Evolutionary conservation across 1,284 basidiomycete species (phyloP), one percentile per base, ranked within the genome.

Genomic region (Trichosporon coremiiforme): DNA sequence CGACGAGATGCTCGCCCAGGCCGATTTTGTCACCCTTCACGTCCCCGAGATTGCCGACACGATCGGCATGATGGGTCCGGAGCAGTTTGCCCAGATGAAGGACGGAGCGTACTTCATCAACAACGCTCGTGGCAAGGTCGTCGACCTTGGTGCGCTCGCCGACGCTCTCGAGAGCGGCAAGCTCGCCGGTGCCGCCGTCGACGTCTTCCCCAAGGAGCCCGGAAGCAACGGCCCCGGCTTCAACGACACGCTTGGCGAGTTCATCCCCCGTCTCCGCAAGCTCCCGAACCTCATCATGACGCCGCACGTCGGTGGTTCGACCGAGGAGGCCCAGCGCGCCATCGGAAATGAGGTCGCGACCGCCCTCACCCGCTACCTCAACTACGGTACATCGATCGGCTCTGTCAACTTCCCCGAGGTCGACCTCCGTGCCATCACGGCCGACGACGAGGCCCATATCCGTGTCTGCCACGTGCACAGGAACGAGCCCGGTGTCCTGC

Each of bases 331-430:
- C 3, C 97, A 99, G 84, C 88, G 90, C 65, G 94, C 96, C 88
- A 99, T 99, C 75, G 97, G 97, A 36, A 90, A 93, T 74, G 97
- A 99, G 84, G 97, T 99, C 57, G 90, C 93, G 13, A 87, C 88
- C 55, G 90, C 95, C 2, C 85, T 99, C 66, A 87, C 88, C 41
- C 90, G 95, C 71, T 99, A 98, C 85, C 90, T 99, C 81, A 93
- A 91, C 85, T 94, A 90, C 81, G 97, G 97, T 68, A 91, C 93
- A 20, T 92, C 93, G 6, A 77, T 95, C 67, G 94, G 95, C 64
- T 90, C 94, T 0, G 96, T 99, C 87, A 98, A 99, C 87, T 98
- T 99, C 89, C 96, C 96, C 71, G 97, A 99, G 85, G 96, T 99
- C 78, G 93, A 96, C 85, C 87, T 99, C 53, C 92, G 96, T 71